Evolutionary conservation across 2,329 filamentous ascomycete genomes (phyloP).

Genomic region (Ceratocystis alfenasii): DNA sequence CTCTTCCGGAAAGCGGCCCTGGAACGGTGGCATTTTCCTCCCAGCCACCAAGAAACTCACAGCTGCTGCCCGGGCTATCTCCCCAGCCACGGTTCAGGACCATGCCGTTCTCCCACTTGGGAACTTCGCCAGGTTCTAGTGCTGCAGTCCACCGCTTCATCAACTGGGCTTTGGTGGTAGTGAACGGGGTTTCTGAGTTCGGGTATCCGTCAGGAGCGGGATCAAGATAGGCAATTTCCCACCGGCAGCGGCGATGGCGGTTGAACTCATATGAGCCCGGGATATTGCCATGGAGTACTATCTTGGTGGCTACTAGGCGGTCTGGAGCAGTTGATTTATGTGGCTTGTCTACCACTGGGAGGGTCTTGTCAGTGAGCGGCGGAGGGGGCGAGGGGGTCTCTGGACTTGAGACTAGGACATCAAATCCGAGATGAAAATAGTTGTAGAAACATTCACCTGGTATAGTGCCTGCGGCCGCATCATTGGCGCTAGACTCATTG

Average conservation of each 20-base stretch:
- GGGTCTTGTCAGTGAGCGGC: constrained; percentile 33
- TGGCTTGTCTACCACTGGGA: constrained; percentile 23
- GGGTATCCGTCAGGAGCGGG: constrained; percentile 28
- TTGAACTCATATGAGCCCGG: constrained; percentile 97
- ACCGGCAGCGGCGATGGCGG: constrained; percentile 76
- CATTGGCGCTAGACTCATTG: constrained; percentile 46
- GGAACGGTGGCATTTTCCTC: constrained; percentile 51
- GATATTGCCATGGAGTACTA: constrained; percentile 90
- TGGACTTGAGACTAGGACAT: constrained; percentile 76
- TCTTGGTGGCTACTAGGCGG: constrained; percentile 71
- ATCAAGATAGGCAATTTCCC: constrained; percentile 56
- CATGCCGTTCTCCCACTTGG: constrained; percentile 57
- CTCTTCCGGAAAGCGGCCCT: constrained; percentile 36
- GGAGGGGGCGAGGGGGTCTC: constrained; percentile 52
- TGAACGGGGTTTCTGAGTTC: constrained; percentile 67
- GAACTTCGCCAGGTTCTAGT: constrained; percentile 44
- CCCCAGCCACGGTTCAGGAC: constrained; percentile 84
- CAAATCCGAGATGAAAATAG: constrained; percentile 92
- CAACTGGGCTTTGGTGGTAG: constrained; percentile 57
- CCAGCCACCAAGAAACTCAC: constrained; percentile 74
- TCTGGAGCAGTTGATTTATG: constrained; percentile 39
- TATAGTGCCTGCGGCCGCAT: constrained; percentile 41
- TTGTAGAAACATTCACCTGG: constrained; percentile 84
- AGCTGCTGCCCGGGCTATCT: constrained; percentile 80
- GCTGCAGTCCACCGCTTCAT: constrained; percentile 57